phyloP scores from a whole-genome alignment of 495 filamentous ascomycete species.

The Penicillium diatomitis region DNA sequence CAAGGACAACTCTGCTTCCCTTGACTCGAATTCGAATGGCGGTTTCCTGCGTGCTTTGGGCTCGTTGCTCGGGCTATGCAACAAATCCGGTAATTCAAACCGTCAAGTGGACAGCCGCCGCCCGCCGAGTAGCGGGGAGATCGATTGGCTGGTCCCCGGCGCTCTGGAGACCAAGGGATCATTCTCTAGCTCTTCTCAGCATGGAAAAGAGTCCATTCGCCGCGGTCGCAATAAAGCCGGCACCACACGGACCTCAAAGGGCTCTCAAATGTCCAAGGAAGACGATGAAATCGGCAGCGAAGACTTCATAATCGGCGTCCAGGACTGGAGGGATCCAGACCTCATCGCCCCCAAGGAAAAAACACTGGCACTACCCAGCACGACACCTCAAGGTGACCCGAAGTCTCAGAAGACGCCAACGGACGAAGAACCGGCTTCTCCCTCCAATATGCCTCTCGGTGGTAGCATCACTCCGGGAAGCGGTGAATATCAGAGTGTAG shows the following conservation, averaged over 20 bases:
- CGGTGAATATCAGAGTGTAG: constrained; percentile 54
- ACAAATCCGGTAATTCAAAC: constrained; percentile 15
- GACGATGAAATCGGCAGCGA: constrained; percentile 38
- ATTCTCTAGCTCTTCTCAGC: constrained; percentile 9
- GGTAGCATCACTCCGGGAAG: constrained; percentile 71
- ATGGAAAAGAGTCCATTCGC: constrained; percentile 1
- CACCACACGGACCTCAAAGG: constrained; percentile 12
- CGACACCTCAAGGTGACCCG: constrained; percentile 8
- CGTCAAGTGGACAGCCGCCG: constrained; percentile 48
- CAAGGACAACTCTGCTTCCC: constrained; percentile 6
- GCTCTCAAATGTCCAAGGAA: too few relatives aligned
- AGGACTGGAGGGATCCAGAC: constrained; percentile 88
- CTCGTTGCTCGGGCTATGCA: constrained; percentile 45
- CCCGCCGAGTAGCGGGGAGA: constrained; percentile 72
- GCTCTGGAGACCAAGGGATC: constrained; percentile 54
- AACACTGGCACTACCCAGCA: constrained; percentile 19
- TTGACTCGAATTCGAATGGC: constrained; percentile 24
- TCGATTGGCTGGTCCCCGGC: constrained; percentile 67
- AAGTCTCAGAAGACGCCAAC: constrained; percentile 16
- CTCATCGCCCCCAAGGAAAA: constrained; percentile 42
- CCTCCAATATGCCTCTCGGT: constrained; percentile 43
- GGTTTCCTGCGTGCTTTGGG: constrained; percentile 48
- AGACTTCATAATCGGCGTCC: constrained; percentile 82
- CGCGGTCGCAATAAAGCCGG: constrained; percentile 7
- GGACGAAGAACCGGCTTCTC: constrained; percentile 23